Percentiles rank a stretch among this genome's conserved stretches.
Conservation (phyloP, 2,329 filamentous ascomycete species). For the Ambrosiella cleistominuta region DNA sequence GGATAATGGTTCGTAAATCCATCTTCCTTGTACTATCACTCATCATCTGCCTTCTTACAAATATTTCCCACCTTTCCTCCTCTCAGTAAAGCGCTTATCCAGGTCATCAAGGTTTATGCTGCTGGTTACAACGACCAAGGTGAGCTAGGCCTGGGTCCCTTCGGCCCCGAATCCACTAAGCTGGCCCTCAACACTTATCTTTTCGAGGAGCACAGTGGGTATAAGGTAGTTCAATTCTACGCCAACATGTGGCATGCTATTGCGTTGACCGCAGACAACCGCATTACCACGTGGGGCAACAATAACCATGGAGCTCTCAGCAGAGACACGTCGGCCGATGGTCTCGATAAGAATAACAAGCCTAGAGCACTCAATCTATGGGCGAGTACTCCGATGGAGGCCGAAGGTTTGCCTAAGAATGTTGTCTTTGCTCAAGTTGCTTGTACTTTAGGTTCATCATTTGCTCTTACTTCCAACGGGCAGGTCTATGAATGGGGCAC, state of each 20-base stretch:
- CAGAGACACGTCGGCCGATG: slow-evolving; percentile 41
- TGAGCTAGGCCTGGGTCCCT: background rate
- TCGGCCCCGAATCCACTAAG: background rate
- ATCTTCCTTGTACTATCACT: too few relatives aligned
- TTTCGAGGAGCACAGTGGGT: slow-evolving; percentile 21
- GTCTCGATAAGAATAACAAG: background rate
- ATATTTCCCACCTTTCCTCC: too few relatives aligned
- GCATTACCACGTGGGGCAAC: slow-evolving; percentile 65
- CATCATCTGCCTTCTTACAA: too few relatives aligned
- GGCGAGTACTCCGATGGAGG: slow-evolving; percentile 17
- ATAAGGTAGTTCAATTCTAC: slow-evolving; percentile 54
- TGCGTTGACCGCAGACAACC: slow-evolving; percentile 56
- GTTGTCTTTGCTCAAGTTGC: slow-evolving; percentile 40
- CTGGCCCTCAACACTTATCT: background rate
- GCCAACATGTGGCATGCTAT: slow-evolving; percentile 62
- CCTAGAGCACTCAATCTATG: background rate
- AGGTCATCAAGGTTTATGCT: background rate
- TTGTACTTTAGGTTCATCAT: slow-evolving; percentile 51
- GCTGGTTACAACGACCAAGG: slow-evolving; percentile 18
- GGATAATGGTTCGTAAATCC: too few relatives aligned
- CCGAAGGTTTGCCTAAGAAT: slow-evolving; percentile 29
- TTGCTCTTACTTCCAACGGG: slow-evolving; percentile 51
- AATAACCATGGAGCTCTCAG: slow-evolving; percentile 65
- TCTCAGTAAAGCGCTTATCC: too few relatives aligned
- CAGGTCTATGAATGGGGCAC: slow-evolving; percentile 62